A percentile compares a stretch with the other conserved stretches of the same genome.
These are phyloP conservation scores for Sherardia arvensis DNA, from an alignment of 257 asterid genomes.

Conservation along the genomic window DNA sequence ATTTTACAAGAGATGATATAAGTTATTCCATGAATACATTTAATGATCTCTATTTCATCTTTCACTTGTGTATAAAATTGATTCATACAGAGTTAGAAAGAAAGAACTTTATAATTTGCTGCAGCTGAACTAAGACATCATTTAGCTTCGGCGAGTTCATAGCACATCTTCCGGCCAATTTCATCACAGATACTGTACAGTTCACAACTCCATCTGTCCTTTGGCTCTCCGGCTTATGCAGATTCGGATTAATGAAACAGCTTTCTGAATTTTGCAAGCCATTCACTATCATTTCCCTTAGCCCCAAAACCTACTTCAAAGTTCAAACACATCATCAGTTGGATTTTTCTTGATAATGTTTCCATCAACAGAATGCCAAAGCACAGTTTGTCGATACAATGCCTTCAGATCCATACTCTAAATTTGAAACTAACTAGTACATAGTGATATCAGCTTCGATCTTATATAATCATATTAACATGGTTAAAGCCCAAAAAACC, in stretches of 20 bases:
- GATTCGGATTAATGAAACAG: background rate
- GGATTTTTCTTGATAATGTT: slow-evolving; percentile 10
- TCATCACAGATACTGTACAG: background rate
- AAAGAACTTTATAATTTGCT: background rate
- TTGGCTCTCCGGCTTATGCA: background rate
- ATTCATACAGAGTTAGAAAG: background rate
- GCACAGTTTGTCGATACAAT: slow-evolving; percentile 5
- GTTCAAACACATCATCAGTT: slow-evolving; percentile 2
- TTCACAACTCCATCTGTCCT: background rate
- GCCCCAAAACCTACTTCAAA: background rate
- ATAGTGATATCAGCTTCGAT: too few species aligned
- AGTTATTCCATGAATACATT: too few species aligned
- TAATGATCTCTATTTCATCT: too few species aligned
- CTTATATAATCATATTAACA: too few species aligned
- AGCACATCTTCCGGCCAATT: background rate
- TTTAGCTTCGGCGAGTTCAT: background rate
- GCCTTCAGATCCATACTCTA: slow-evolving; percentile 10
- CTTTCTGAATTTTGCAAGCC: background rate
- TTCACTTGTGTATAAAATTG: too few species aligned
- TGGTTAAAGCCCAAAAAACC: too few species aligned
- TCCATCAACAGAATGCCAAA: slow-evolving; percentile 11
- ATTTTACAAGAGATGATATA: too few species aligned
- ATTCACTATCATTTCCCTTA: background rate
- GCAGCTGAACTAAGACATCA: background rate
- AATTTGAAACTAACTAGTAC: background rate